Percentiles rank a stretch among this genome's conserved stretches.
These are phyloP conservation scores for Fusarium transvaalense DNA, from an alignment of 2,329 filamentous ascomycete species.

Conservation along the genomic window DNA sequence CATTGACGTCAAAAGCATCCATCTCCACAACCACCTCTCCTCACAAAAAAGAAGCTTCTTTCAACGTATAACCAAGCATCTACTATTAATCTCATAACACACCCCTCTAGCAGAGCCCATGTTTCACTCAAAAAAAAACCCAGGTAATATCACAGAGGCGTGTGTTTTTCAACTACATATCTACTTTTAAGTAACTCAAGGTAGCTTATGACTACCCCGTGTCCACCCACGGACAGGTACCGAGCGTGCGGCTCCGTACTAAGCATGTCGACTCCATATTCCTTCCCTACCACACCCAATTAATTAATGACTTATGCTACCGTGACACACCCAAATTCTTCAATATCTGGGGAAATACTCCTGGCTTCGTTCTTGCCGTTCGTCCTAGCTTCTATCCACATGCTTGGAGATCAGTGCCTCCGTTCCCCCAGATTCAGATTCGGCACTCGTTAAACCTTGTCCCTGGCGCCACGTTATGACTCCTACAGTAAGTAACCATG, in stretches of 20 bases:
- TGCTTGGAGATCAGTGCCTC: constrained; percentile 25
- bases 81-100: not conserved
- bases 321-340: constrained; percentile 8
- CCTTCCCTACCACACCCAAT: constrained; percentile 5
- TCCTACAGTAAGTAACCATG: not conserved
- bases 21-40: not conserved
- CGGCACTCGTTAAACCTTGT: constrained; percentile 20
- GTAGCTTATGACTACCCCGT: constrained; percentile 16
- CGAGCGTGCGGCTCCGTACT: constrained; percentile 45
- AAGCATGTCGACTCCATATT: constrained; percentile 29
- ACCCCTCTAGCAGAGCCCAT: constrained; percentile 25
- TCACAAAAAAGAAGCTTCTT: not conserved
- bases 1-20: not conserved
- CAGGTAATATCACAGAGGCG: constrained; percentile 17
- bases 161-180: constrained; percentile 5
- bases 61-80: not conserved
- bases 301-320: not conserved
- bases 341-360: constrained; percentile 29
- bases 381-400: constrained; percentile 42
- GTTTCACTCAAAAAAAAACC: constrained; percentile 4
- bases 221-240: constrained; percentile 42
- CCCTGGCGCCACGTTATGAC: constrained; percentile 26
- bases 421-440: constrained; percentile 40
- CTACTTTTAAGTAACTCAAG: constrained; percentile 10
- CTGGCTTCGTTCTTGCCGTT: constrained; percentile 31